phyloP scores from a whole-genome alignment of 2,329 filamentous ascomycete species.

The Fusarium sp. region DNA sequence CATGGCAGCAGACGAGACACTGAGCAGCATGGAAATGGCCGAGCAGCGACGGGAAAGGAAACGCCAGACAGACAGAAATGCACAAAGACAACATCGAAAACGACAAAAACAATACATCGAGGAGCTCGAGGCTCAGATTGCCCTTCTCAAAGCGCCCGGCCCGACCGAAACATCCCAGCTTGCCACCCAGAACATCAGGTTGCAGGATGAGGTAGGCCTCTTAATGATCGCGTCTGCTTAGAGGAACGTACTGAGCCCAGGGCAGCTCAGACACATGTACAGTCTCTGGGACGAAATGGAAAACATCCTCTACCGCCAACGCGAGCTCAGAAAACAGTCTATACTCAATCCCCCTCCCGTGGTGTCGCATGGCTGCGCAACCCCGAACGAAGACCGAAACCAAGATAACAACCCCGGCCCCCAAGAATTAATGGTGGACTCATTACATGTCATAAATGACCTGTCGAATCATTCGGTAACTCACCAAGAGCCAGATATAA shows the following conservation, averaged over 20 bases:
- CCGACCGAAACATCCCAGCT: constrained; percentile 11
- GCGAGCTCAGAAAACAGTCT: background rate
- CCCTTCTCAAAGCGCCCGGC: constrained; percentile 3
- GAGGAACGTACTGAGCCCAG: background rate
- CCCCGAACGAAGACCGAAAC: background rate
- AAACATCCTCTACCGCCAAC: constrained; percentile 11
- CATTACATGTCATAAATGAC: background rate
- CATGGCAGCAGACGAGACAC: background rate
- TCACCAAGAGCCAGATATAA: background rate
- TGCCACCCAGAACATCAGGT: constrained; percentile 5
- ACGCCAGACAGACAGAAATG: constrained; percentile 18
- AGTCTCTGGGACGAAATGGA: constrained; percentile 24
- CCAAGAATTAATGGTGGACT: background rate
- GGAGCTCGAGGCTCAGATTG: constrained; percentile 16
- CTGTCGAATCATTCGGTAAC: background rate
- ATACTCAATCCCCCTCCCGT: background rate
- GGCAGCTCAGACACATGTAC: constrained; percentile 7
- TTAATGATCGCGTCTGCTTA: too few relatives aligned
- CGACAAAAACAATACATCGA: constrained; percentile 25
- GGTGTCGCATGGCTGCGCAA: background rate
- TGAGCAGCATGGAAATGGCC: background rate
- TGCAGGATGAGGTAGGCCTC: constrained; percentile 17
- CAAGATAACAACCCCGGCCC: background rate
- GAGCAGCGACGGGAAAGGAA: constrained; percentile 17
- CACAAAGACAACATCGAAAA: constrained; percentile 22